phyloP scores from a whole-genome alignment of 2,329 filamentous ascomycete species.

The Penicillium hesseltinei region DNA sequence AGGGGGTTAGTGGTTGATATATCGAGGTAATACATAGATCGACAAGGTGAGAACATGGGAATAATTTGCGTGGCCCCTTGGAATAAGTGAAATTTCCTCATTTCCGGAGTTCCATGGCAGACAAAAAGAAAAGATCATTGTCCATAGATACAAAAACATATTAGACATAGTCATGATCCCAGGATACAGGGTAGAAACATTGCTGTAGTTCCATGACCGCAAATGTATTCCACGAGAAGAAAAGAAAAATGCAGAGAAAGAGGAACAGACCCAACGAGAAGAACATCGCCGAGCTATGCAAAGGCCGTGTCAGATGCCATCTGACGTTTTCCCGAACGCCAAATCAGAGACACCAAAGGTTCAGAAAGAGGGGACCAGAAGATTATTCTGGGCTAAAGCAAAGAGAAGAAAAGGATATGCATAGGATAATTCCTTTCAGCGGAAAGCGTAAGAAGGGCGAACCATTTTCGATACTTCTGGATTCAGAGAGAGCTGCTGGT shows the following conservation, averaged over 20 bases:
- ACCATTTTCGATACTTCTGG: conserved; percentile 42
- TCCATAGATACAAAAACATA: not conserved
- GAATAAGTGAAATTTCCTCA: not conserved
- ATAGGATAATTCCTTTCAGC: conserved; percentile 20
- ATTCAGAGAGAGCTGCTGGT: conserved; percentile 47
- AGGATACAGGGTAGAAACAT: not conserved
- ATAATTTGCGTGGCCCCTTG: not conserved
- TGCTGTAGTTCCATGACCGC: not conserved
- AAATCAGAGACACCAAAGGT: not conserved
- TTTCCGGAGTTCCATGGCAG: not conserved
- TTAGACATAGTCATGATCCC: not conserved
- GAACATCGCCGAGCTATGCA: conserved; percentile 14
- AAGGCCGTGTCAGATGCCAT: not conserved
- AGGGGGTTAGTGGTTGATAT: not conserved
- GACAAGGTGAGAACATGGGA: not conserved
- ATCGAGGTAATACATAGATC: not conserved
- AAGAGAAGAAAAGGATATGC: not conserved
- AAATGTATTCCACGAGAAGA: not conserved
- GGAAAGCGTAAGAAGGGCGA: conserved; percentile 45
- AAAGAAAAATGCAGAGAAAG: not conserved
- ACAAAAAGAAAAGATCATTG: not conserved
- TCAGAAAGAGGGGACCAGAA: not conserved
- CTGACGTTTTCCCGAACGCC: conserved; percentile 5
- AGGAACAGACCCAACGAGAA: not conserved
- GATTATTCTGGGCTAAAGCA: conserved; percentile 9